phyloP scores from a whole-genome alignment of 805 yeast species.

The Saccharomycopsis schoenii region DNA sequence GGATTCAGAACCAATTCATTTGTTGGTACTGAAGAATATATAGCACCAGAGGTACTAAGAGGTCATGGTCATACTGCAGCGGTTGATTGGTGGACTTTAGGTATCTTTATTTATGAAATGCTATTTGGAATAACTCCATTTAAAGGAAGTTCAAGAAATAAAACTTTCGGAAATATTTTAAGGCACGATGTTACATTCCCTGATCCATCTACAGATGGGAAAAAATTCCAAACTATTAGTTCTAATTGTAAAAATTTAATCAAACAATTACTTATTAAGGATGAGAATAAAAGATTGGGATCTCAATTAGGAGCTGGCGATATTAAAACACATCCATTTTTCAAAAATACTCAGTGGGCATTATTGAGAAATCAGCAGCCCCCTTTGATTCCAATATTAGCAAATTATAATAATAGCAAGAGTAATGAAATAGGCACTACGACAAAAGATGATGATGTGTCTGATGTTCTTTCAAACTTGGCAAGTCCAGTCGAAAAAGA shows the following conservation, averaged over 20 bases:
- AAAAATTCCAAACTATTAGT: slow-evolving; percentile 42
- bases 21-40: slow-evolving; percentile 98
- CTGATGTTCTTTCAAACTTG: slow-evolving; percentile 9
- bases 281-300: slow-evolving; percentile 82
- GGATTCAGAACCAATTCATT: slow-evolving; percentile 96
- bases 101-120: slow-evolving; percentile 90
- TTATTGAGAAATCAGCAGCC: slow-evolving; percentile 85
- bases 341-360: slow-evolving; percentile 93
- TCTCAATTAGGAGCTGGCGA: slow-evolving; percentile 94
- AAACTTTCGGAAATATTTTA: slow-evolving; percentile 80
- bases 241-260: slow-evolving; percentile 72
- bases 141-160: slow-evolving; percentile 81
- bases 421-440: slow-evolving; percentile 21
- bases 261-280: slow-evolving; percentile 74
- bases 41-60: slow-evolving; percentile 95
- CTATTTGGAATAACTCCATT: slow-evolving; percentile 93
- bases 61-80: slow-evolving; percentile 98
- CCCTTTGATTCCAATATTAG: slow-evolving; percentile 85
- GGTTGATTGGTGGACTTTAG: slow-evolving; percentile 99
- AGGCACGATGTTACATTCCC: slow-evolving; percentile 77
- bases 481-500: slow-evolving; percentile 3
- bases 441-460: not conserved
- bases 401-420: slow-evolving; percentile 29
- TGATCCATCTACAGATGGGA: slow-evolving; percentile 31
- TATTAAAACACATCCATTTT: slow-evolving; percentile 81